Base-by-base conservation (phyloP, 2,329 filamentous ascomycete species). In the Epichloe sibirici region DNA sequence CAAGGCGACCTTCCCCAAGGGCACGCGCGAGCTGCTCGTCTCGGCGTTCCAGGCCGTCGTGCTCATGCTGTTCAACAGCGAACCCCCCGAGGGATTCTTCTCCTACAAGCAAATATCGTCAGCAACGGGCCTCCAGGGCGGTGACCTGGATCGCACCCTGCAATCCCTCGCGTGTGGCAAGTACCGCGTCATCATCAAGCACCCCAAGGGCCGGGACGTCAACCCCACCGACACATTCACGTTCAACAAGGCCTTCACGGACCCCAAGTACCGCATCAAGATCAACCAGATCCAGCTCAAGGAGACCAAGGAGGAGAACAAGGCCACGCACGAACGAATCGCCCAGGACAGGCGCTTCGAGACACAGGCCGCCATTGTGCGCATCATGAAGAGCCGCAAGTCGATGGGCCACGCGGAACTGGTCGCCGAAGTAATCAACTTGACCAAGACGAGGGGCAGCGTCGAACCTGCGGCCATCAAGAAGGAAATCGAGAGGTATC, bases 281-380 rank as follows among this genome's bases (percentile, higher is more conserved):
- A 96, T 98, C 74, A 98, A 97, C 71, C 91, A 96, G 70, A 93
- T 98, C 60, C 93, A 98, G 70, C 79, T 96, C 49, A 94, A 93
- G 70, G 93, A 98, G 71, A 97, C 93, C 0, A 87, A 86, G 62
- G 86, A 91, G 63, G 93, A 98, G 70, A 96, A 96, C 71, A 87
- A 90, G 69, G 88, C 86, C 61, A 97, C 90, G 1, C 90, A 97
- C 68, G 86, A 95, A 68, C 81, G 89, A 44, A 88, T 98, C 4
- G 85, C 84, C 0, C 86, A 87, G 50, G 93, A 98, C 65, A 76
- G 93, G 49, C 89, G 95, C 63, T 95, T 94, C 62, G 94, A 98
- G 72, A 96, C 90, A 0, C 93, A 98, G 68, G 93, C 93, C 1
- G 91, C 93, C 1, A 94, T 98, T 64, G 93, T 98, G 56, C 76